Base-by-base conservation (phyloP, 2,329 filamentous ascomycete species). In the Ophiocordyceps camponoti-leonardi region DNA sequence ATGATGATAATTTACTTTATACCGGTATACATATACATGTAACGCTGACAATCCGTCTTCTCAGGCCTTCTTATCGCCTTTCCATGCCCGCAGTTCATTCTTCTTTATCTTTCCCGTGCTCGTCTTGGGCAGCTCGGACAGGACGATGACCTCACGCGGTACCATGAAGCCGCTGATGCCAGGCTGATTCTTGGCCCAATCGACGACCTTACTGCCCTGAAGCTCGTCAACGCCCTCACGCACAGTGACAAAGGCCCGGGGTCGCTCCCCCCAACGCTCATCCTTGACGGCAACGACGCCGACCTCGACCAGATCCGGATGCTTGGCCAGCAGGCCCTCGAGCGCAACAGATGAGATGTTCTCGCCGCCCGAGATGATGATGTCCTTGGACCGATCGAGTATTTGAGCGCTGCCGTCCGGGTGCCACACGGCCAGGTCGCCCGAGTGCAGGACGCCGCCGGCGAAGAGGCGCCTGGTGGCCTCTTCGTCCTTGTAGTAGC, bases 61-160 rank as follows among this genome's bases (percentile, higher is more conserved):
- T 43, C 45, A 50, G 19, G 46, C 44, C 43, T 53, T 53, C 41
- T 47, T 51, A 5, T 54, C 54, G 20, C 52, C 61, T 2, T 83
- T 84, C 90, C 88, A 94, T 53, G 86, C 82, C 49, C 92, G 69
- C 46, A 98, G 63, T 7, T 94, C 77, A 56, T 94, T 96, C 77
- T 98, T 98, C 73, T 86, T 81, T 49, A 96, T 73, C 72, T 98
- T 98, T 3, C 92, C 92, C 1, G 92, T 98, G 61, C 84, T 92
- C 26, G 92, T 98, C 74, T 98, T 98, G 11, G 92, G 92, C 51
- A 98, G 68, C 61, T 95, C 88, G 6, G 67, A 53, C n/a, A 98
- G 77, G 41, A 96, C 68, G 61, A 94, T 85, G 1, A 81, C 74
- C 57, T 81, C 78, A 39, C 72, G 62, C 23, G 77, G 78, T 14